Evolutionary conservation across 371 early-diverging fungal species (phyloP).

Genomic region (Zychaea mexicana): DNA sequence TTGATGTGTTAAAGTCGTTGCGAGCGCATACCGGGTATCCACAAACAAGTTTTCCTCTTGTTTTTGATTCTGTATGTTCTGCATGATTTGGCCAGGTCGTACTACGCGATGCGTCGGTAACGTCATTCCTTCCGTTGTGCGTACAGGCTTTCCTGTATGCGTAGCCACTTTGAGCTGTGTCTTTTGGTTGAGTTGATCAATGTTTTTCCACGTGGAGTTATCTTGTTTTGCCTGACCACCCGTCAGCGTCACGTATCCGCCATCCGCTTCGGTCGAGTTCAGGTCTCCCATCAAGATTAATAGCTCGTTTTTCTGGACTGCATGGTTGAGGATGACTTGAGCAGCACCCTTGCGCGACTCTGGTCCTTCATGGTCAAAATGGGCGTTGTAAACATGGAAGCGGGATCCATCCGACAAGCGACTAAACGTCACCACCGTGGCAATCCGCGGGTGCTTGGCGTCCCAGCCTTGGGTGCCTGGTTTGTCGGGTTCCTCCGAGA

Average conservation of each 20-base stretch:
- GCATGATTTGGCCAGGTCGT: conserved; percentile 31
- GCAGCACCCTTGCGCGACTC: conserved; percentile 33
- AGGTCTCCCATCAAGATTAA: conserved; percentile 43
- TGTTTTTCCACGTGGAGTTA: conserved; percentile 30
- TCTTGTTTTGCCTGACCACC: conserved; percentile 6
- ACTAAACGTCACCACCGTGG: conserved; percentile 39
- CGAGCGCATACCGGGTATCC: conserved; percentile 37
- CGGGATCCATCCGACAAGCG: conserved; percentile 15
- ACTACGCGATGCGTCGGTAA: conserved; percentile 50
- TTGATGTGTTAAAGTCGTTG: conserved; percentile 25
- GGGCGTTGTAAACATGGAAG: conserved; percentile 40
- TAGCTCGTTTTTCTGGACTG: neutral
- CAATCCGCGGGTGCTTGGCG: conserved; percentile 40
- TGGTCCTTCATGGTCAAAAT: conserved; percentile 38
- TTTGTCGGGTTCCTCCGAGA: conserved; percentile 42
- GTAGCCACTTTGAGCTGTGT: conserved; percentile 17
- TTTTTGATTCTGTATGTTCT: conserved; percentile 18
- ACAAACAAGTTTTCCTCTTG: conserved; percentile 22
- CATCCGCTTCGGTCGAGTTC: conserved; percentile 39
- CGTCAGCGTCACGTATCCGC: conserved; percentile 37
- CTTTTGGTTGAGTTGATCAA: conserved; percentile 28
- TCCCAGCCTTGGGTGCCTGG: conserved; percentile 46
- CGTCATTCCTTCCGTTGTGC: conserved; percentile 29
- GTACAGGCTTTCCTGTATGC: conserved; percentile 28
- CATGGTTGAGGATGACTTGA: conserved; percentile 15